Base-by-base conservation (phyloP, 805 yeast genomes). In the Candida arabinofermentans region DNA sequence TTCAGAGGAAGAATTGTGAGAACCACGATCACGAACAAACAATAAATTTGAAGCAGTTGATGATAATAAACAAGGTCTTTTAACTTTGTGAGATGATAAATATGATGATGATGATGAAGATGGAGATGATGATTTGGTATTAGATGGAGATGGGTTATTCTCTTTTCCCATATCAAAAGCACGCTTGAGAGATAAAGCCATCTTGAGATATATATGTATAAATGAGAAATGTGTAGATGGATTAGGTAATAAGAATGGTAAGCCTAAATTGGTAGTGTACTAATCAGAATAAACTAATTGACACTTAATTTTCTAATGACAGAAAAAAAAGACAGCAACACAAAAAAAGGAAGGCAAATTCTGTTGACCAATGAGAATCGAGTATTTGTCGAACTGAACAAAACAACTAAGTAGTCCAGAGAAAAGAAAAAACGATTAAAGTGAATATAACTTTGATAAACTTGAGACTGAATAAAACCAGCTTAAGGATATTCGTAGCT, bases 381-480 rank as follows among this genome's bases (percentile, higher is more conserved):
- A 45, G 43, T 39, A 47, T 46, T 52, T 53, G 39, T 30, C 22
- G 37, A 38, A 35, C 55, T 58, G 67, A 63, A 54, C 66, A 51
- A 51, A 61, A 62, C 69, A 65, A 51, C 54, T 54, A 65, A 65
- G 69, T 59, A 61, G 69, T 65, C 69, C 61, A 55, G 58, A 37
- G 9, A 26, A 18, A 24, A 30, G 18, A 37, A 14, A 21, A 9
- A 13, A 21, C n/a, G 27, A 10, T 10, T 7, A 16, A 14, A 12
- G 5, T 24, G 6, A 29, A 13, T 10, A 35, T 34, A 27, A 21
- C 27, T 29, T 26, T 21, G 24, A 27, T 19, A 24, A 18, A 33
- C 42, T 43, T 14, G n/a, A 14, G 10, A 29, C 32, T 19, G 32
- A 29, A 12, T 29, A 7, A 26, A 36, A 23, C 24, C 32, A 30